These are phyloP conservation scores for Aquanectria penicillioides DNA, from an alignment of 2,329 filamentous ascomycete species.

Conservation along the genomic window DNA sequence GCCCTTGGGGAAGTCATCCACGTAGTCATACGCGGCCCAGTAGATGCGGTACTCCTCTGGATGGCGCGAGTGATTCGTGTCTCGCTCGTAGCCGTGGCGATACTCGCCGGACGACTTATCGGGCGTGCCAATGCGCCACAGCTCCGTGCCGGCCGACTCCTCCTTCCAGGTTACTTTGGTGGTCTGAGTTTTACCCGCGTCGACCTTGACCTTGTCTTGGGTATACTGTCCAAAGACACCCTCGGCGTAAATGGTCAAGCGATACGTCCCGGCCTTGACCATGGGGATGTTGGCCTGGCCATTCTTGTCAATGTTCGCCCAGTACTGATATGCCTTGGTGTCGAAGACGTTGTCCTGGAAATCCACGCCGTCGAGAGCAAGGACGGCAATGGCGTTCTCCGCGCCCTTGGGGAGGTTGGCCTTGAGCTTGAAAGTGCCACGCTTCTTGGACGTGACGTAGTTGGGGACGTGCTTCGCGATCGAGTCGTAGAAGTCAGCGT, in stretches of 20 bases:
- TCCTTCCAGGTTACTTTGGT: conserved; percentile 59
- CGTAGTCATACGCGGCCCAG: conserved; percentile 69
- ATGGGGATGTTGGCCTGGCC: conserved; percentile 62
- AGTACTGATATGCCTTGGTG: conserved; percentile 69
- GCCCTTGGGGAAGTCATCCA: conserved; percentile 66
- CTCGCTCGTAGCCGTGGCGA: conserved; percentile 63
- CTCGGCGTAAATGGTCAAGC: conserved; percentile 71
- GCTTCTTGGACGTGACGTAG: conserved; percentile 62
- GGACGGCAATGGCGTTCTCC: conserved; percentile 62
- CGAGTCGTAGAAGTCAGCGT: conserved; percentile 69
- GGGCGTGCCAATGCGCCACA: conserved; percentile 71
- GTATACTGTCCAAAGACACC: conserved; percentile 69
- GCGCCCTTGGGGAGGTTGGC: conserved; percentile 63
- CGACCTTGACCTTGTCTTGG: conserved; percentile 60
- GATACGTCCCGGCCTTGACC: conserved; percentile 68
- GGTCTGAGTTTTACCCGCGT: conserved; percentile 48
- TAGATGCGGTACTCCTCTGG: conserved; percentile 70
- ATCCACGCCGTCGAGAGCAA: conserved; percentile 50
- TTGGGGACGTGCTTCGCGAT: conserved; percentile 69
- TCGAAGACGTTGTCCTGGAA: conserved; percentile 59
- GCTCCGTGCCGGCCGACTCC: conserved; percentile 65
- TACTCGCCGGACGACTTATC: conserved; percentile 71
- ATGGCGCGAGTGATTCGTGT: conserved; percentile 58
- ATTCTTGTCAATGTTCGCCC: conserved; percentile 59
- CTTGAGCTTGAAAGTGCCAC: conserved; percentile 61